Percentiles rank a stretch among this genome's conserved stretches.
Evolutionary conservation across 2,329 filamentous ascomycete species (phyloP).

Genomic region (Cryphonectria parasitica): DNA sequence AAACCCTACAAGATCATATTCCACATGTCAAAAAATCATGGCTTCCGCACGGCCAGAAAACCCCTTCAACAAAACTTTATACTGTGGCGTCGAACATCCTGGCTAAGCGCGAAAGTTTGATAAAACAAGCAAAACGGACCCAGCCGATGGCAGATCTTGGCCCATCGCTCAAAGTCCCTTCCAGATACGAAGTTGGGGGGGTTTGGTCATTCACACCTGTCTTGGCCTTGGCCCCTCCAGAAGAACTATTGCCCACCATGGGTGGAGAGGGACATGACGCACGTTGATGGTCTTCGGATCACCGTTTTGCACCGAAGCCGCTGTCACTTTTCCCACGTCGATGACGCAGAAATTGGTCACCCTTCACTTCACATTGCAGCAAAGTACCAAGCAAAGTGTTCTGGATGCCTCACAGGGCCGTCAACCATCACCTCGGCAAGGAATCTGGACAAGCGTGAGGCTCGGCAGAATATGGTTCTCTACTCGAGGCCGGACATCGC

Average conservation of each 20-base stretch:
- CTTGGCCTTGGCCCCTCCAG: background rate
- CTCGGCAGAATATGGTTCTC: slow-evolving; percentile 9
- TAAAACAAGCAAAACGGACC: slow-evolving; percentile 22
- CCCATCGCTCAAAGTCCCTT: background rate
- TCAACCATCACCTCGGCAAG: background rate
- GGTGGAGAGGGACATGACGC: background rate
- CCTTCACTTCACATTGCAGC: background rate
- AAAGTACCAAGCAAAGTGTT: background rate
- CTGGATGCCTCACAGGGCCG: background rate
- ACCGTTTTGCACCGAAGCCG: background rate
- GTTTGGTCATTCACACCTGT: background rate
- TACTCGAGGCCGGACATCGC: too few species aligned
- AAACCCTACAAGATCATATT: background rate
- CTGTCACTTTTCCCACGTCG: background rate
- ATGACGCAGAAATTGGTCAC: background rate
- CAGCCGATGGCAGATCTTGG: slow-evolving; percentile 17
- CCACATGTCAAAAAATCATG: background rate
- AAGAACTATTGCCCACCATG: background rate
- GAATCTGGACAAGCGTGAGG: background rate
- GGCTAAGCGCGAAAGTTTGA: slow-evolving; percentile 16
- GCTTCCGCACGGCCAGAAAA: background rate
- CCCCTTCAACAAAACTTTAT: background rate
- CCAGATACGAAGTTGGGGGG: background rate
- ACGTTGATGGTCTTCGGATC: background rate
- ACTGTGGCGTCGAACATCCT: slow-evolving; percentile 17